Base-by-base conservation (phyloP, 2,329 filamentous ascomycete species). In the Eutypella sp. region DNA sequence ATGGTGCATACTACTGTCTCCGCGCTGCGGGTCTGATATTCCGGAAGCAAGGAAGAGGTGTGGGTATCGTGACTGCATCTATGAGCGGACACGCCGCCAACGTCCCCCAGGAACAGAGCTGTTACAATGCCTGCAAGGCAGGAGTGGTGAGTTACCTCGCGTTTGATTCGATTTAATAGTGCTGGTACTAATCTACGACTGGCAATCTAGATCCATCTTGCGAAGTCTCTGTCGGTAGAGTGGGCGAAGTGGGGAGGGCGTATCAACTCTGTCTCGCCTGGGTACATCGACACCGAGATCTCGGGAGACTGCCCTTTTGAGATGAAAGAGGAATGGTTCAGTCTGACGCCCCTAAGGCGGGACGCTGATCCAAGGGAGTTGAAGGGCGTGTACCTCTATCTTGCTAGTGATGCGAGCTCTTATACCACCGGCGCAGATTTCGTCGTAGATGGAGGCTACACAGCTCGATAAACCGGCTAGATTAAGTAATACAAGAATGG, bases 241-340 rank as follows among this genome's bases (percentile, higher is more conserved):
- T 63, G 60, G 51, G 60, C 59, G 7, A 48, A 52, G 42, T 58
- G 50, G 51, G 56, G 57, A 45, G 60, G 57, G 19, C 57, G 62
- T 15, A 56, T 62, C 45, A 62, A 65, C 44, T 59, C 55, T 1
- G 56, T 65, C 9, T 59, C 56, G 18, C 66, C 65, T 6, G 66
- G 66, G 5, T 68, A 68, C 46, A 66, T 69, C 31, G 64, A 66
- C 40, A 69, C 65, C 5, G 56, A 52, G 13, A 66, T 67, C 25
- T 65, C 56, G 34, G 62, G 54, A 4, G 60, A 60, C 31, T 62
- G 60, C 25, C 55, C 60, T 0, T 62, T 61, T 41, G 61, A 63
- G 51, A 61, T 64, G 59, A 62, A 64, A 49, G 62, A 65, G 49
- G 47, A 61, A 47, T 65, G 62, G 62, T 60, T 57, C 33, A 54